These are phyloP conservation scores for Juglanconis oblonga DNA, from an alignment of 2,329 filamentous ascomycete species.

Conservation along the genomic window DNA sequence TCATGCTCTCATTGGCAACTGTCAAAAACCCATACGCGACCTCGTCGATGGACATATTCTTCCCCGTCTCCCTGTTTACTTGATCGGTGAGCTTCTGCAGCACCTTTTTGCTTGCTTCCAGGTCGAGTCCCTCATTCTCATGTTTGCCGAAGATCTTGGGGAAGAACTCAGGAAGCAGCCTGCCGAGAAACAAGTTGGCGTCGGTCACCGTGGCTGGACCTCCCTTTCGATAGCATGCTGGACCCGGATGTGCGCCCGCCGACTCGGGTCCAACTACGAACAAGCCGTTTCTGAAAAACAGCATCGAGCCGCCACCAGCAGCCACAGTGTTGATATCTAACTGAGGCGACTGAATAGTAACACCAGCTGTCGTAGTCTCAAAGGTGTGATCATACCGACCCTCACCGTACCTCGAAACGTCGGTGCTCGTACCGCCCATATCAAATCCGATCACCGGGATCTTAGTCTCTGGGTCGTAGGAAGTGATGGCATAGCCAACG, in stretches of 20 bases:
- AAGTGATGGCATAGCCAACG: conserved; percentile 88
- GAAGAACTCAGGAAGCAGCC: conserved; percentile 86
- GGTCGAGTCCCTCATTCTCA: conserved; percentile 77
- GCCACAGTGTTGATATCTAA: conserved; percentile 95
- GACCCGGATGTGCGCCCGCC: conserved; percentile 83
- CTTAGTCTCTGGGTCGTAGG: conserved; percentile 78
- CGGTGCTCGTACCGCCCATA: conserved; percentile 92
- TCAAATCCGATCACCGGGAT: conserved; percentile 92
- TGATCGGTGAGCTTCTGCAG: conserved; percentile 74
- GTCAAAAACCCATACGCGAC: conserved; percentile 87
- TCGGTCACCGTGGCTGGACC: conserved; percentile 92
- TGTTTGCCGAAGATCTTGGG: conserved; percentile 92
- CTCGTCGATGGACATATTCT: conserved; percentile 73
- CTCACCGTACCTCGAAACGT: conserved; percentile 82
- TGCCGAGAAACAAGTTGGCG: conserved; percentile 81
- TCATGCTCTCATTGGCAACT: conserved; percentile 90
- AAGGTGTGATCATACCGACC: conserved; percentile 92
- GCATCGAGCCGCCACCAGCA: conserved; percentile 77
- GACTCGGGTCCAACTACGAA: conserved; percentile 91
- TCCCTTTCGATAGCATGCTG: conserved; percentile 86
- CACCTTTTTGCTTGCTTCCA: conserved; percentile 69
- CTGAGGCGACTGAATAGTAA: conserved; percentile 88
- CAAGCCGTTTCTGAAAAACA: conserved; percentile 86
- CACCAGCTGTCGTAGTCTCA: conserved; percentile 90
- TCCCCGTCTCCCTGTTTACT: conserved; percentile 73